These are phyloP conservation scores for Orbilia blumenaviensis DNA, from an alignment of 2,329 filamentous ascomycete species.

Conservation along the genomic window DNA sequence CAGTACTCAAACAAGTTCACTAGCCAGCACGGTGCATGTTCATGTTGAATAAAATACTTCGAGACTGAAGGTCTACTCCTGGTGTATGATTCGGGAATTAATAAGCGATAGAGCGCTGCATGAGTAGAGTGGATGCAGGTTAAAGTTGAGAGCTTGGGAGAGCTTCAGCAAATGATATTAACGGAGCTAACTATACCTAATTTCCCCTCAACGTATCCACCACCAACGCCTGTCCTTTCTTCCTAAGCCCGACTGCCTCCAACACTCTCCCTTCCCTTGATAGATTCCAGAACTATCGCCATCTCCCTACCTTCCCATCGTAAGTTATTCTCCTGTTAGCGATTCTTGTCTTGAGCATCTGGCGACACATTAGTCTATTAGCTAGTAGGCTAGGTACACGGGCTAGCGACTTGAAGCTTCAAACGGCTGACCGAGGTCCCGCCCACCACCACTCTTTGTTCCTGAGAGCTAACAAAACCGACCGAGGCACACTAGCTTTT, in stretches of 20 bases:
- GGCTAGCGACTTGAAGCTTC: background rate
- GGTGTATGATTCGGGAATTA: constrained; percentile 2
- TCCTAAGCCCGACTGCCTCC: background rate
- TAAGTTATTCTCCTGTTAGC: background rate
- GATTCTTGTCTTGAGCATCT: background rate
- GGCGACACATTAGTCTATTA: too few species aligned
- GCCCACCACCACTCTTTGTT: background rate
- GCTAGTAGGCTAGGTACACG: background rate
- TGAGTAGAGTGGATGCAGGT: background rate
- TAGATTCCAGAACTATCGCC: too few species aligned
- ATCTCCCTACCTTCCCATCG: background rate
- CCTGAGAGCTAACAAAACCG: constrained; percentile 8
- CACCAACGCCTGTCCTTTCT: background rate
- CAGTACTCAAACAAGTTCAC: too few species aligned
- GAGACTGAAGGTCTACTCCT: too few species aligned
- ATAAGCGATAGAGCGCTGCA: constrained; percentile 31
- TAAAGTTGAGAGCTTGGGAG: constrained; percentile 9
- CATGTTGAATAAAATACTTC: too few species aligned
- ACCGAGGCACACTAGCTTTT: constrained; percentile 20
- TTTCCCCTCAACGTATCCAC: constrained; percentile 36
- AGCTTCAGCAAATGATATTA: constrained; percentile 35
- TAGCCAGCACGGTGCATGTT: too few species aligned
- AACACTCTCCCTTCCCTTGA: too few species aligned
- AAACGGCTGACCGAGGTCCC: background rate
- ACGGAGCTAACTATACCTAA: constrained; percentile 14